These are phyloP conservation scores for Penicillium atrosanguineum DNA, from an alignment of 495 filamentous ascomycete species.

Conservation along the genomic window DNA sequence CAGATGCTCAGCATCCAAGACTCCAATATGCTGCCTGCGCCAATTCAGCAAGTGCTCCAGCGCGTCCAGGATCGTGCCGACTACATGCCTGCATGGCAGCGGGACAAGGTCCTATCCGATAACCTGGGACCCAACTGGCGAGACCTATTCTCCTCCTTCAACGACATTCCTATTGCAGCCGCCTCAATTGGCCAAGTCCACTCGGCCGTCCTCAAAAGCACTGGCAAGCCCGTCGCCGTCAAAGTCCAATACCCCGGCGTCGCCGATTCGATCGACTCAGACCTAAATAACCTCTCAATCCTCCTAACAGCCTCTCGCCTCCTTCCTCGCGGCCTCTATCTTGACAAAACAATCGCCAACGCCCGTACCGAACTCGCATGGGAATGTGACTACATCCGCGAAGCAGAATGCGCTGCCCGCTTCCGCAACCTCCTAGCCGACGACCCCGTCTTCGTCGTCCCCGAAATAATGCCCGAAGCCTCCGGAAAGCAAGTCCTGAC, in stretches of 20 bases:
- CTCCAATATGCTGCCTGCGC: constrained; percentile 86
- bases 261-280: constrained; percentile 89
- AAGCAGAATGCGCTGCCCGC: constrained; percentile 72
- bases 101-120: constrained; percentile 71
- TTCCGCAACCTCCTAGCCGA: constrained; percentile 71
- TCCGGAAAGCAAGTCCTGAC: constrained; percentile 86
- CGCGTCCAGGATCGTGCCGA: constrained; percentile 96
- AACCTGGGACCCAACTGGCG: constrained; percentile 88
- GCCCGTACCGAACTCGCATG: constrained; percentile 89
- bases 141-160: constrained; percentile 76
- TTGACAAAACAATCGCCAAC: constrained; percentile 97
- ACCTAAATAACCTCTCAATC: constrained; percentile 87
- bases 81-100: constrained; percentile 94
- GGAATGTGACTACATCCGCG: constrained; percentile 95
- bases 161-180: constrained; percentile 89
- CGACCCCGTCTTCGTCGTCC: constrained; percentile 77
- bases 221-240: constrained; percentile 75
- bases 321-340: constrained; percentile 85
- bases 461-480: constrained; percentile 72
- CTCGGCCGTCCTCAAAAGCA: constrained; percentile 74
- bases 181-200: constrained; percentile 99
- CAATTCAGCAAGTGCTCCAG: constrained; percentile 82
- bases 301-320: constrained; percentile 86
- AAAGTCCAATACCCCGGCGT: constrained; percentile 99
- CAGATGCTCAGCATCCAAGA: constrained; percentile 99